A percentile compares a stretch with the other conserved stretches of the same genome.
Evolutionary conservation across 2,329 filamentous ascomycete species (phyloP).

Genomic region (Penicillium sp.): DNA sequence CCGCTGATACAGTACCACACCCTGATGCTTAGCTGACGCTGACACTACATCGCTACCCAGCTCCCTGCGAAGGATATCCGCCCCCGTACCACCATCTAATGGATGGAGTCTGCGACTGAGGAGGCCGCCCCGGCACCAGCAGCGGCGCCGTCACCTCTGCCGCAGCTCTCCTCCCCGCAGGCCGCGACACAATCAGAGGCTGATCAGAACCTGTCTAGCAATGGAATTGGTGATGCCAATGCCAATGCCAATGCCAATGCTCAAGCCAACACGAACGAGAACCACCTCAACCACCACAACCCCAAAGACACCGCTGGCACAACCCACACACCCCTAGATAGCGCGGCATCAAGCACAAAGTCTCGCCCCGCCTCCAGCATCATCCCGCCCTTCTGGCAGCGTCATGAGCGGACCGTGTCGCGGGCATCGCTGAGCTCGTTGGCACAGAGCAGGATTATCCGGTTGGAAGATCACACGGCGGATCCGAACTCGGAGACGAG

Average conservation of each 20-base stretch:
- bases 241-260: too few species aligned
- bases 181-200: slow-evolving; percentile 7
- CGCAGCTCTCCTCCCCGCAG: slow-evolving; percentile 23
- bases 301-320: slow-evolving; percentile 11
- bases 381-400: slow-evolving; percentile 50
- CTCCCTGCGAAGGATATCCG: not conserved
- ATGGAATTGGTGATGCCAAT: not conserved
- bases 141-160: not conserved
- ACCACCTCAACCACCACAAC: not conserved
- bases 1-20: not conserved
- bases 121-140: slow-evolving; percentile 34
- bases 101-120: slow-evolving; percentile 46
- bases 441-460: slow-evolving; percentile 52
- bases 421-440: slow-evolving; percentile 43
- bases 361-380: slow-evolving; percentile 33
- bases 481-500: slow-evolving; percentile 58
- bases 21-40: not conserved
- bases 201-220: not conserved
- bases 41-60: not conserved
- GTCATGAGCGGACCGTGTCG: slow-evolving; percentile 42
- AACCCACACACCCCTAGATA: slow-evolving; percentile 3
- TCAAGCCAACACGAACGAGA: not conserved
- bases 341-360: slow-evolving; percentile 15
- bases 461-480: slow-evolving; percentile 65
- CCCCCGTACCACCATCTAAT: slow-evolving; percentile 32